Base-by-base conservation (phyloP, 2,329 filamentous ascomycete genomes). In the Thelonectria discophora region DNA sequence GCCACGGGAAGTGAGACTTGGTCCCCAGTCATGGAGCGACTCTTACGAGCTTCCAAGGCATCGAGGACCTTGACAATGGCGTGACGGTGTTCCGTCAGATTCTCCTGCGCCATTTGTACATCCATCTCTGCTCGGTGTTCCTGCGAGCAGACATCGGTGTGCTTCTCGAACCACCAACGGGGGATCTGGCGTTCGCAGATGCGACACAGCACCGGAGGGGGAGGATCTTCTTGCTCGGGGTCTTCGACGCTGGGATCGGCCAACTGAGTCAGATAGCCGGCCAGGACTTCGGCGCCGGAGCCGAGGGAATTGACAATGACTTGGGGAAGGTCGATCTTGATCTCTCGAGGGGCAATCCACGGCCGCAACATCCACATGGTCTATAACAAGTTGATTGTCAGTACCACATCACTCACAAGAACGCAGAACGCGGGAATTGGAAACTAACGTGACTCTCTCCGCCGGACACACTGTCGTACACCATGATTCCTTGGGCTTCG, bases 291-390 rank as follows among this genome's bases (percentile, higher is more conserved):
- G 51, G 95, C 96, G 40, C 95, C 95, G 27, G 97, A 94, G 39
- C 95, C 95, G 15, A 99, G 84, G 2, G 94, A 94, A 72, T 98
- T 94, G 53, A 98, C 94, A 62, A 99, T 89, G 27, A 97, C 81
- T 59, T 88, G 83, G 15, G 96, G 94, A 7, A 99, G 86, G 75
- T 98, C 95, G 70, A 99, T 98, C 66, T 96, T 96, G 73, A 99
- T 92, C 80, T 98, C 94, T 67, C 93, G 88, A 6, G 94, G 91
- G 42, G 90, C 86, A 42, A 93, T 89, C 78, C 93, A 97, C 2
- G 94, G 95, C 66, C 95, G 91, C 69, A 99, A 88, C 93, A 99
- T 99, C 95, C 95, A 99, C 96, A 99, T 99, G 17, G 93, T 97
- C 92, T 97, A 52, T 6, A 46, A 50, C 15, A 71, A 67, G 60